These are phyloP conservation scores for Speleostelium caveatum DNA, from an alignment of 78 protist species.

Conservation along the genomic window DNA sequence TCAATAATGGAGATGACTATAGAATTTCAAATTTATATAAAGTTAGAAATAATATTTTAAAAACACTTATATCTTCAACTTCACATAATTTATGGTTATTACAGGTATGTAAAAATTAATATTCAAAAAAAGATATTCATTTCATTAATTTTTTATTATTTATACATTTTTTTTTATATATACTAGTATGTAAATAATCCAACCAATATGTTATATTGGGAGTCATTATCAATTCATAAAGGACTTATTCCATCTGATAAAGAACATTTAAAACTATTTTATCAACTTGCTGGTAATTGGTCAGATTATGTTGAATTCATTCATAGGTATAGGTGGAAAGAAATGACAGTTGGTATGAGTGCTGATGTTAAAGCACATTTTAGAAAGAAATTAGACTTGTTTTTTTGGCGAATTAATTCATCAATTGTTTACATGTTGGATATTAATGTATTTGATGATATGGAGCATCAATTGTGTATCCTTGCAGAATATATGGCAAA, in stretches of 20 bases:
- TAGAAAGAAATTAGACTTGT: constrained; percentile 65
- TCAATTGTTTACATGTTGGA: constrained; percentile 43
- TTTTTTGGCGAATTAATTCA: constrained; percentile 62
- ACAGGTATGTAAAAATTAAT: no score
- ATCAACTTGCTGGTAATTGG: constrained; percentile 62
- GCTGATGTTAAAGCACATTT: constrained; percentile 47
- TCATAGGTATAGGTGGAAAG: constrained; percentile 64
- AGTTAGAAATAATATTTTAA: constrained; percentile 58
- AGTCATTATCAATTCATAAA: constrained; percentile 43
- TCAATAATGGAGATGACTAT: background rate
- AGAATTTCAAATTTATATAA: constrained; percentile 39
- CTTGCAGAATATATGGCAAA: constrained; percentile 60
- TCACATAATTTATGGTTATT: constrained; percentile 41
- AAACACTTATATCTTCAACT: constrained; percentile 35
- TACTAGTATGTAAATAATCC: constrained; percentile 71
- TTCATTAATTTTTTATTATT: background rate
- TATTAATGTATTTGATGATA: constrained; percentile 23
- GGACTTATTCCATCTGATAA: constrained; percentile 59
- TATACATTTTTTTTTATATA: background rate
- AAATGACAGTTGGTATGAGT: constrained; percentile 61
- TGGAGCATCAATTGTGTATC: constrained; percentile 47
- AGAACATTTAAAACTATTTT: constrained; percentile 23
- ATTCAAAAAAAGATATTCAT: background rate
- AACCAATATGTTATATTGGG: constrained; percentile 63
- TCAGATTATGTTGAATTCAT: constrained; percentile 80